phyloP scores from a whole-genome alignment of 208 protist genomes.

The Crithidia brevicula region DNA sequence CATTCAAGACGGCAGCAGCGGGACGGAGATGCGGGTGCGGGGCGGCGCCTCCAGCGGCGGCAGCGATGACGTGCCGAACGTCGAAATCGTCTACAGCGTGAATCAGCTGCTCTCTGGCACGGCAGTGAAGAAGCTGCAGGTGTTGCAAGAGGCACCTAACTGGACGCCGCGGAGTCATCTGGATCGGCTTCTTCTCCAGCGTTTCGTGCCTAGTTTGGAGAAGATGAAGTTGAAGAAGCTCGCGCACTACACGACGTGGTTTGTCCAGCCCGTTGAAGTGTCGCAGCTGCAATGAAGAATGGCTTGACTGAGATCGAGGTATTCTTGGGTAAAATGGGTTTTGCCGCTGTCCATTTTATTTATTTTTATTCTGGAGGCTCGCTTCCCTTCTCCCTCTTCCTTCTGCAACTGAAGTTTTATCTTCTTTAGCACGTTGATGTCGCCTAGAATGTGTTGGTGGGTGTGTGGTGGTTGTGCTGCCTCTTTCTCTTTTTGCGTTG shows the following conservation, averaged over 20 bases:
- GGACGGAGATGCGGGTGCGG: not conserved
- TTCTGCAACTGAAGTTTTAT: too few species aligned
- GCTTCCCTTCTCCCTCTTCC: too few species aligned
- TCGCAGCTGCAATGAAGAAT: slow-evolving; percentile 32
- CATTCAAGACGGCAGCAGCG: slow-evolving; percentile 11
- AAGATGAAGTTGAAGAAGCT: slow-evolving; percentile 63
- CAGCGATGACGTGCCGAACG: slow-evolving; percentile 31
- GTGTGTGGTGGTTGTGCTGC: too few species aligned
- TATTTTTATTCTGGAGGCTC: too few species aligned
- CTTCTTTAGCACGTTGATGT: too few species aligned
- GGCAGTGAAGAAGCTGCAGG: slow-evolving; percentile 72
- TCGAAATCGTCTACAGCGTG: slow-evolving; percentile 73
- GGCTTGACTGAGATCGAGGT: too few species aligned
- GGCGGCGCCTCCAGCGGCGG: not conserved
- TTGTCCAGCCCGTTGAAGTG: slow-evolving; percentile 66
- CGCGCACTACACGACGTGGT: slow-evolving; percentile 85
- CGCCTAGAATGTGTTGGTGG: too few species aligned
- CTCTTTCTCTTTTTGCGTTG: too few species aligned
- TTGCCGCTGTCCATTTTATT: slow-evolving; percentile 11
- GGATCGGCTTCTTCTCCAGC: slow-evolving; percentile 45
- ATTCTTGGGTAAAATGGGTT: slow-evolving; percentile 4
- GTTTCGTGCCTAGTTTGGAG: slow-evolving; percentile 49
- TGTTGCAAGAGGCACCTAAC: slow-evolving; percentile 65
- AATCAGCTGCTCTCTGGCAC: slow-evolving; percentile 60
- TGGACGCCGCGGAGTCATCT: slow-evolving; percentile 62